Conservation (phyloP, 2,329 filamentous ascomycete species). For the Diaporthe longicolla region DNA sequence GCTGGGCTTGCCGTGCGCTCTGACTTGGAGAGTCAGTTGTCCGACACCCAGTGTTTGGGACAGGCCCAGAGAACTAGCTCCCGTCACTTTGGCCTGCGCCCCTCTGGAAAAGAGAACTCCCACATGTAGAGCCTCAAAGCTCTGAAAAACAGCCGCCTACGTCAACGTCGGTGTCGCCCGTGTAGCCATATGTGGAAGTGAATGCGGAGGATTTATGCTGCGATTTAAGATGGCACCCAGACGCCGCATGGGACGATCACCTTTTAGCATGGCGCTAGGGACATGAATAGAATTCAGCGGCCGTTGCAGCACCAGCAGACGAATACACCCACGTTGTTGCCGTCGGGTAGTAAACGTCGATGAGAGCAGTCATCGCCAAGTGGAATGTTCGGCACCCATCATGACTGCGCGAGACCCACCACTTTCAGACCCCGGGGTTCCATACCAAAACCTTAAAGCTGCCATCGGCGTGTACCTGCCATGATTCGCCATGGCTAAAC, state of each 20-base stretch:
- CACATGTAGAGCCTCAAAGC: background rate
- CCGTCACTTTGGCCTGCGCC: constrained; percentile 1
- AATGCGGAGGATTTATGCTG: background rate
- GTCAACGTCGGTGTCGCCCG: background rate
- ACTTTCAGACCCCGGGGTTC: constrained; percentile 11
- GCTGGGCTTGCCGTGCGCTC: constrained; percentile 14
- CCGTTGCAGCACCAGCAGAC: background rate
- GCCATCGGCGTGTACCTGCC: background rate
- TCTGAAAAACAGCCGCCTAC: background rate
- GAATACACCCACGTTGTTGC: background rate
- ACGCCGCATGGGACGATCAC: background rate
- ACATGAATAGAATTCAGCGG: background rate
- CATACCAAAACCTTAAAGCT: constrained; percentile 30
- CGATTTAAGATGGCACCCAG: background rate
- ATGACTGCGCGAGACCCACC: constrained; percentile 18
- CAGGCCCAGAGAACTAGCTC: constrained; percentile 6
- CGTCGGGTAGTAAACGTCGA: background rate
- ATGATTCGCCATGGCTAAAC: constrained; percentile 26
- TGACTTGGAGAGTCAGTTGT: constrained; percentile 32
- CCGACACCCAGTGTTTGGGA: constrained; percentile 26
- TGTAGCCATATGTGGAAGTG: background rate
- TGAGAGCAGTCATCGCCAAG: constrained; percentile 5
- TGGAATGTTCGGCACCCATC: background rate
- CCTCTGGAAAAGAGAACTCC: background rate
- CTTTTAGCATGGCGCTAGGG: background rate